These are phyloP conservation scores for Xylaria cubensis DNA, from an alignment of 495 filamentous ascomycete species.

Conservation along the genomic window DNA sequence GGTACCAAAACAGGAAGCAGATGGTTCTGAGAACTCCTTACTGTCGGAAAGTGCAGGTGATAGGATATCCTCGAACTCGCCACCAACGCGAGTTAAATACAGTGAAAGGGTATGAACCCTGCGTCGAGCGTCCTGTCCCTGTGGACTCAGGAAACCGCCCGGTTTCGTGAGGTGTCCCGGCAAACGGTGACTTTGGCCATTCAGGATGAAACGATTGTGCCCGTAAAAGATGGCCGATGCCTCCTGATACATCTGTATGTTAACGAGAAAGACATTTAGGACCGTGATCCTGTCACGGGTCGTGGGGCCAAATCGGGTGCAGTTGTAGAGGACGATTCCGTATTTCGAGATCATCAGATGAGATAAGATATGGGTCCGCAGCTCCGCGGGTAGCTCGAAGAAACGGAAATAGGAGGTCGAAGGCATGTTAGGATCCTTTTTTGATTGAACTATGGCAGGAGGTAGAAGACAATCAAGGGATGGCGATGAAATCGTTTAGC, in stretches of 20 bases:
- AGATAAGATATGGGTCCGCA: conserved; percentile 75
- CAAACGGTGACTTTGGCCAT: conserved; percentile 37
- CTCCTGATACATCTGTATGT: conserved; percentile 41
- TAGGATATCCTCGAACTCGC: conserved; percentile 38
- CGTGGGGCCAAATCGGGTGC: conserved; percentile 28
- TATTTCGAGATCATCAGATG: conserved; percentile 33
- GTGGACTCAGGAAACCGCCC: conserved; percentile 30
- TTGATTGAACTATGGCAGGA: not conserved
- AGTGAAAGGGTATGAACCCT: conserved; percentile 39
- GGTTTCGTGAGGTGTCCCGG: conserved; percentile 35
- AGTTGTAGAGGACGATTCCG: conserved; percentile 35
- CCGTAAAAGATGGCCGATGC: conserved; percentile 45
- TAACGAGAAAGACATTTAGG: conserved; percentile 43
- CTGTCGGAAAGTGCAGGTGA: conserved; percentile 36
- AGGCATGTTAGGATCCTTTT: conserved; percentile 16
- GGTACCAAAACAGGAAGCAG: conserved; percentile 17
- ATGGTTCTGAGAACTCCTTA: not conserved
- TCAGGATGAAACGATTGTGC: conserved; percentile 42
- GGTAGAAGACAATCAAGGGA: not conserved
- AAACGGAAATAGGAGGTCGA: conserved; percentile 29
- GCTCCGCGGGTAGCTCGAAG: conserved; percentile 75
- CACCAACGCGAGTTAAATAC: conserved; percentile 39
- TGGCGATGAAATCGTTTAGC: not conserved
- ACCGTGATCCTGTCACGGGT: conserved; percentile 16
- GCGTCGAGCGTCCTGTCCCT: conserved; percentile 36